Evolutionary conservation across 2,329 filamentous ascomycete genomes (phyloP).

Genomic region (Fusarium sp.): DNA sequence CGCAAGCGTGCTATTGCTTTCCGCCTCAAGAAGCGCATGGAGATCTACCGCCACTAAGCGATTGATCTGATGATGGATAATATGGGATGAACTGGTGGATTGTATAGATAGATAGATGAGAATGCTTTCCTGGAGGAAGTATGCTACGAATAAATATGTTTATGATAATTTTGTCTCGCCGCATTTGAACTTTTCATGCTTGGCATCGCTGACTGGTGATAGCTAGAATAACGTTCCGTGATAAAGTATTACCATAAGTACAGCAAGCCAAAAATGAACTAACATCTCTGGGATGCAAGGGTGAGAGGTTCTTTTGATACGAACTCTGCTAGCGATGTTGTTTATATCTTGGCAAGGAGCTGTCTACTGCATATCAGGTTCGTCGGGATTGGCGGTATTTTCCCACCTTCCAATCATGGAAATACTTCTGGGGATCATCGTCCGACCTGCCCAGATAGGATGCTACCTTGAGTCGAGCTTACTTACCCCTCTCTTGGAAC

Average conservation of each 20-base stretch:
- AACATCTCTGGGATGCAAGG: neutral
- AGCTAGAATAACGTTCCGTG: too few relatives aligned
- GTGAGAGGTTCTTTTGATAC: neutral
- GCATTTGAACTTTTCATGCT: neutral
- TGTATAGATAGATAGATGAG: neutral
- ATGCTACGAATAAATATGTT: neutral
- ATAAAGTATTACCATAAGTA: accelerated
- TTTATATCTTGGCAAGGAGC: neutral
- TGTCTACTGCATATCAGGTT: neutral
- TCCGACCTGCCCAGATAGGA: slow-evolving; percentile 17
- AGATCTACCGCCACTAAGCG: slow-evolving; percentile 42
- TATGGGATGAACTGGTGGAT: neutral
- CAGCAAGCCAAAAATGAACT: neutral
- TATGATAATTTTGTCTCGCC: neutral
- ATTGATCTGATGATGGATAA: neutral
- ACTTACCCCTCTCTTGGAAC: slow-evolving; percentile 10
- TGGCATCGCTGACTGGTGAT: too few relatives aligned
- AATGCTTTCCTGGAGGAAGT: neutral
- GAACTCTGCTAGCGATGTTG: neutral
- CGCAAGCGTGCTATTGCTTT: slow-evolving; percentile 73
- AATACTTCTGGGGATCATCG: neutral
- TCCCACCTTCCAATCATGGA: slow-evolving; percentile 2
- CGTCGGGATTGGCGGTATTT: neutral
- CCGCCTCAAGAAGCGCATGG: slow-evolving; percentile 55
- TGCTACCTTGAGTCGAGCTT: neutral